Base-by-base conservation (phyloP, 2,329 filamentous ascomycete species). In the Diaporthe vaccinii region DNA sequence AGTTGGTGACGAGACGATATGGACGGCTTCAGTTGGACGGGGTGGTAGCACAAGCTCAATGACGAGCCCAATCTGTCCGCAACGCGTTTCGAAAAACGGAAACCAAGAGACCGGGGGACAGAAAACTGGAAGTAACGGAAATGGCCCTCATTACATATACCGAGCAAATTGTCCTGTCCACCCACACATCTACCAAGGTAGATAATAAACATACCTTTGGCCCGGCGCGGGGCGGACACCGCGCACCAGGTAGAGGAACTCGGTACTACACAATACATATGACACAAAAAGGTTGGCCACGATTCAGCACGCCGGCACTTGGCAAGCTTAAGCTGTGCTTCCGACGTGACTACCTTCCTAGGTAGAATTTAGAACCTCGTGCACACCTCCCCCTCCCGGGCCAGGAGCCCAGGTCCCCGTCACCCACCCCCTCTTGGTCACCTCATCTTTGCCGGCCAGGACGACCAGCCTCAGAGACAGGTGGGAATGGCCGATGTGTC, bases 241-340 rank as follows among this genome's bases (percentile, higher is more conserved):
- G 44, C 61, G 28, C 61, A 7, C 41, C 41, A 67, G 2, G 15
- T 4, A 51, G 44, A 51, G 44, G 53, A 39, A 39, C 22, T 68
- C 44, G 65, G 65, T 68, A 53, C 65, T 68, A 53, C 65, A 51
- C 65, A 68, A 68, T 68, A 68, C 65, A 69, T 28, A 41, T 55
- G 65, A 41, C 65, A 69, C 65, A 53, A 69, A 67, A 41, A 69
- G 65, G 65, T 69, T 69, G 65, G 34, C 65, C n/a, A 69, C 65
- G 65, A 55, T 69, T 69, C 65, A 55, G 34, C 49, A 49, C 28
- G 49, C 34, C 46, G 65, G 65, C 49, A 69, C 49, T 69, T 69
- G 65, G 65, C 65, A 69, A 55, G 34, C 46, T 55, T 55, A 46
- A 55, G 15, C 9, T 55, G 34, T 69, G 46, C 65, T 28, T 69